These are phyloP conservation scores for Vigna unguiculata DNA, from an alignment of 306 rosid genomes.

Conservation along the genomic window DNA sequence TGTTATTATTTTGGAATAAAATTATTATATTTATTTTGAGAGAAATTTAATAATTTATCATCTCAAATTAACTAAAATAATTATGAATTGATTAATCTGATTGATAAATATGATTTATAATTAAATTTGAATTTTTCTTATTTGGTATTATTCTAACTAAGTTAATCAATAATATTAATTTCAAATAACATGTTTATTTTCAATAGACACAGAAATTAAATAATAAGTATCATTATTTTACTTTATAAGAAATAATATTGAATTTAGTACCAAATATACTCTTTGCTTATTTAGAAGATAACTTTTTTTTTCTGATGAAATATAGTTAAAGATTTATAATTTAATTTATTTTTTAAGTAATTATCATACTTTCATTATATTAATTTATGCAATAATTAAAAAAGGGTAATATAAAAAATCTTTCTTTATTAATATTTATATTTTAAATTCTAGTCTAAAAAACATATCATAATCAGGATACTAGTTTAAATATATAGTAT, in stretches of 20 bases:
- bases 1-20: neutral
- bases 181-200: neutral
- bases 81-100: neutral
- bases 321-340: neutral
- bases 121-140: neutral
- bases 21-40: no score
- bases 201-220: no score
- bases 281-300: slow-evolving; percentile 1
- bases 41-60: neutral
- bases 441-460: no score
- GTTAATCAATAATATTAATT: neutral
- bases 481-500: no score
- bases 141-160: neutral
- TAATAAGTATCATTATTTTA: neutral
- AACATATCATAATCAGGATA: no score
- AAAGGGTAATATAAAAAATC: no score
- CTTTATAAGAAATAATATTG: neutral
- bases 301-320: neutral
- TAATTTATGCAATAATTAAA: no score
- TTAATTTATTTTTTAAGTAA: no score
- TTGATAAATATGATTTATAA: neutral
- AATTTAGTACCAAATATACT: neutral
- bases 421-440: no score
- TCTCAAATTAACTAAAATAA: neutral
- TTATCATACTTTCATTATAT: no score